Evolutionary conservation across 768 basidiomycete genomes (phyloP), one percentile per base, ranked within the genome.

Genomic region (Jaapia argillacea): DNA sequence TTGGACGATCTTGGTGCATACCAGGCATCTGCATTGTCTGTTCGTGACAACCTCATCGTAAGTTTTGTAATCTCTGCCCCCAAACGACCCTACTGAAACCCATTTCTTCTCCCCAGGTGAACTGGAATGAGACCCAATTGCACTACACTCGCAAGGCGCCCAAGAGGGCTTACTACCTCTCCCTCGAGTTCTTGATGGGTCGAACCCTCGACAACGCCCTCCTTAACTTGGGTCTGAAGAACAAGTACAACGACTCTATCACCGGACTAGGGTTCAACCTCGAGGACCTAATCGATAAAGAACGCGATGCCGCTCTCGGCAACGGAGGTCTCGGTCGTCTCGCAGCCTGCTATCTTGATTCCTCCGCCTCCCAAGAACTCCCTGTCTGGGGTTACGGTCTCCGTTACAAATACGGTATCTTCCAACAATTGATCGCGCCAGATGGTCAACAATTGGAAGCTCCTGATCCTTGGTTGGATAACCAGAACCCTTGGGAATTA

Each of bases 331-430:
- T 97, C 6, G 94, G 96, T 0, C 86, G 94, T 24, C 77, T 99
- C 36, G 96, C 96, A 1, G 94, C 96, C 1, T 99, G 96, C 66
- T 99, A 97, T 59, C 78, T 96, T 42, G 93, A 97, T 57, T 89
- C 86, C n/a, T 78, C 81, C 20, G 82, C 93, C 3, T 86, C 85
- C 6, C 81, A 89, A 56, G 83, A 93, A 61, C 73, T 97, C 3
- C 94, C 94, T 0, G 75, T 89, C 20, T 97, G 92, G 91, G 94
- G 94, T 36, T 97, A 97, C 54, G 92, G 92, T 35, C 63, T 96
- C 45, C 69, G 92, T 36, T 94, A 91, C 73, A 81, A 88, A 59
- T 93, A 91, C 54, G 92, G 92, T 43, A 96, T 98, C 67, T 98
- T 99, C 76, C 85, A 92, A 64, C 79, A 86, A 63, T 75, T 91